Evolutionary conservation across 2,329 filamentous ascomycete genomes (phyloP), one percentile per base, ranked within the genome.

Genomic region (Alternaria sp.): DNA sequence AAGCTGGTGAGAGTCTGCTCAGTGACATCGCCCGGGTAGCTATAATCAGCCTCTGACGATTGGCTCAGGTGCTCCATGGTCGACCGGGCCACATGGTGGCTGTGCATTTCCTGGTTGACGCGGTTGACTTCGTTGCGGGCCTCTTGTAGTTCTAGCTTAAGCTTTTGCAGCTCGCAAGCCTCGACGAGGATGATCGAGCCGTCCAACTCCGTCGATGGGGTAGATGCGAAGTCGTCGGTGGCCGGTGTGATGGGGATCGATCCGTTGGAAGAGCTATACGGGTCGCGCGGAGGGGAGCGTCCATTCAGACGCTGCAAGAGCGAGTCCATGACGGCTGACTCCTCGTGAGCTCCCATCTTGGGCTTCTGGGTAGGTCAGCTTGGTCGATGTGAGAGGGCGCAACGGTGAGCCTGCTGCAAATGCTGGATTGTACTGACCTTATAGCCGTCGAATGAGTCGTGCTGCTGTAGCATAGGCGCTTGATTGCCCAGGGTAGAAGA

Each of bases 251-350:
- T 85, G 2, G 89, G 87, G 28, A 90, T 78, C 3, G 89, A 90
- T 69, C 82, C 87, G 79, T 82, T 88, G 9, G 87, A 81, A 5
- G 87, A 80, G 59, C 72, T 91, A 88, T 77, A 88, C 73, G 93
- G 90, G 28, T 78, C 71, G 5, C 71, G 66, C 4, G 76, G 72
- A 26, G 75, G 74, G 3, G 76, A 75, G 7, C 71, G 73, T 77
- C 94, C 89, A n/a, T 88, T 88, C 51, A 95, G 85, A 75, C 90
- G 91, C 60, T 90, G 88, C 67, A 94, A 83, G 55, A 94, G 87
- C 63, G 89, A 89, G 72, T 96, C 92, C 64, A 79, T 75, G 55
- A 76, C 70, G 10, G 72, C 65, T 9, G 64, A 56, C 18, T 75
- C 73, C 9, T 73, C 67, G 67, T 78, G 58, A 65, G 70, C 64